These are phyloP conservation scores for Nitzschia sp. DNA, from an alignment of 108 stramenopile genomes.

Conservation along the genomic window DNA sequence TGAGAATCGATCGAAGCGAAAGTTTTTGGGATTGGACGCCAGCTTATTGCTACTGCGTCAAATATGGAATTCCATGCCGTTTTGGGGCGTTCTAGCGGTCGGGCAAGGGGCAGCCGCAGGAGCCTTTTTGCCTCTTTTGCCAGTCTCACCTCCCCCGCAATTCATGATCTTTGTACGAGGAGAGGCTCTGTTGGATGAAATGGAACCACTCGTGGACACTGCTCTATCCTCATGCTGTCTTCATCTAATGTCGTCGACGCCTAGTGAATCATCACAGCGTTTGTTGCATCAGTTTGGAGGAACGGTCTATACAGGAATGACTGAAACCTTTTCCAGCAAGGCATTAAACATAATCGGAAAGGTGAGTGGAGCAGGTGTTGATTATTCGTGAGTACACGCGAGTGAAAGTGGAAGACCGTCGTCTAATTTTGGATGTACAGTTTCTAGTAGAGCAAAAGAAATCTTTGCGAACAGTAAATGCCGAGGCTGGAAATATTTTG, in stretches of 20 bases:
- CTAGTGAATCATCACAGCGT: slow-evolving; percentile 16
- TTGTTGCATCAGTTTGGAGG: slow-evolving; percentile 48
- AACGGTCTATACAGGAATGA: slow-evolving; percentile 12
- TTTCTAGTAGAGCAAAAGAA: slow-evolving; percentile 50
- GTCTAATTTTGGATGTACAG: not conserved
- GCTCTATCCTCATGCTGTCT: not conserved
- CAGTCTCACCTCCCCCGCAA: slow-evolving; percentile 1
- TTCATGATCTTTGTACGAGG: slow-evolving; percentile 48
- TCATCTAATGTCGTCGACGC: not conserved
- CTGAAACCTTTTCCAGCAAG: slow-evolving; percentile 2
- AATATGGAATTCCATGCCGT: slow-evolving; percentile 72
- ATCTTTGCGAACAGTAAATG: not conserved
- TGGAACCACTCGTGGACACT: slow-evolving; percentile 24
- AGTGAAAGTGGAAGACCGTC: not conserved
- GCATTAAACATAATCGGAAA: slow-evolving; percentile 37
- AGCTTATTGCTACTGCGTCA: slow-evolving; percentile 74
- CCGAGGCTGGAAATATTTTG: slow-evolving; percentile 26
- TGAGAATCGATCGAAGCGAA: not conserved
- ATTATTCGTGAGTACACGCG: not conserved
- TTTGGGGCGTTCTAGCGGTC: slow-evolving; percentile 76
- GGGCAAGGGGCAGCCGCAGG: slow-evolving; percentile 79
- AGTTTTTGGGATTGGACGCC: slow-evolving; percentile 63
- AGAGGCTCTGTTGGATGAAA: slow-evolving; percentile 37
- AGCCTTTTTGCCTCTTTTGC: slow-evolving; percentile 63
- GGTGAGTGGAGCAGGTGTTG: slow-evolving; percentile 6